Base-by-base conservation (phyloP, 2,329 filamentous ascomycete species). In the Claviceps citrina region DNA sequence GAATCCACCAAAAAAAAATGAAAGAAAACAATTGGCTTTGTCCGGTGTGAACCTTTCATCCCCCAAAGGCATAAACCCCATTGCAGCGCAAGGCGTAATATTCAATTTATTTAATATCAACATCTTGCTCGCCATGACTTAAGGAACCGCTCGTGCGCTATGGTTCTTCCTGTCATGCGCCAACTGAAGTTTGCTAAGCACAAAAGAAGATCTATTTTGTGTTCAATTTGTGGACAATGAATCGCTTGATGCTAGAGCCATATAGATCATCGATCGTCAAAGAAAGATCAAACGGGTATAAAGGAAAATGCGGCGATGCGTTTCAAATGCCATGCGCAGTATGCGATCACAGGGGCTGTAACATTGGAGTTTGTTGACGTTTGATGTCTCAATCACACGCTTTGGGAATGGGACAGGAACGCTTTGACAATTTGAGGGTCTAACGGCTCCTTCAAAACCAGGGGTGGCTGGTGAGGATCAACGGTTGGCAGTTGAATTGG, bases 391-490 rank as follows among this genome's bases (percentile, higher is more conserved):
- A 28, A 33, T 15, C 12, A 25, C 41, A 40, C 26, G 41, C 24
- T 40, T 33, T 40, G 34, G 36, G 36, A 31, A 27, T 26, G 32
- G 37, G 20, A 34, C 25, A 30, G 22, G 40, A 28, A 33, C 36
- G 43, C 43, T 36, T 42, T 39, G 43, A 44, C 28, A 16, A 5
- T 35, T 19, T 42, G 33, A 13, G 33, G 38, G 28, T 31, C 42
- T 31, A 36, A 33, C 42, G 39, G 43, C 39, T 43, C 28, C 20
- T 31, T 10, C 40, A 33, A 46, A 45, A 49, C 44, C 41, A 33
- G 41, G 41, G 38, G 41, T 25, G 32, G 32, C 31, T 34, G 38
- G 43, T 34, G 24, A 33, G 43, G 42, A 42, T 41, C 47, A 42
- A 31, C 31, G 36, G 25, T 42, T 44, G 47, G 47, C 44, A 38